Base-by-base conservation (phyloP, 1,284 basidiomycete species). In the Ganoderma sinense region DNA sequence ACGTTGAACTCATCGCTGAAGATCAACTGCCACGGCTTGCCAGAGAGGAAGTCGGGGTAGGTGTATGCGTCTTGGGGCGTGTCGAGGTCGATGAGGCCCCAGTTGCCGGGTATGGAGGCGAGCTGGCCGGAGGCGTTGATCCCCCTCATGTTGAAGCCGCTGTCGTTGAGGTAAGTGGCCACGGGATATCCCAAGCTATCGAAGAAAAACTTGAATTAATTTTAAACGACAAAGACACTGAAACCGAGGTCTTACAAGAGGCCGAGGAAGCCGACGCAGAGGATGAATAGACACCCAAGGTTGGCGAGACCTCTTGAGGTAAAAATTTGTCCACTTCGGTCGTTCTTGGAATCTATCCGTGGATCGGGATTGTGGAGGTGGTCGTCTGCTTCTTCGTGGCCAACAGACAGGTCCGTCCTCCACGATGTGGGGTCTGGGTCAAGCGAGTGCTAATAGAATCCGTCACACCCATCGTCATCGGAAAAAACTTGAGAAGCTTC, bases 1-100 rank as follows among this genome's bases (percentile, higher is more conserved):
- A 83, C 83, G 67, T 97, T 91, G 81, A 98, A 98, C 82, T 97
- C 96, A 80, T 97, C 96, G n/a, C n/a, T n/a, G n/a, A n/a, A n/a
- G n/a, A n/a, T n/a, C n/a, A n/a, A n/a, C n/a, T n/a, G n/a, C n/a
- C 84, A 84, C 40, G 85, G 78, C 11, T 83, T 78, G 16, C 82
- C 80, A 5, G 90, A 86, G 39, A 79, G 77, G 77, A 84, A 89
- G 60, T 92, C 91, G 4, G 80, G 76, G 61, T 89, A 91, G 0
- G 88, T 90, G 76, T 89, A 87, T 0, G 82, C 89, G 2, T 85
- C 84, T 26, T 82, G 69, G 2, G 94, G 94, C 0, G 96, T 97
- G 65, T 94, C 90, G 4, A 84, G 67, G 79, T 97, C 96, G 72
- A 97, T 91, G 66, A 96, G 82, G 8, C 88, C 89, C 76, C 89